A percentile compares a stretch with the other conserved stretches of the same genome.
Evolutionary conservation across 148 eudicot species (phyloP).

Genomic region (Rhododendron griersonianum): DNA sequence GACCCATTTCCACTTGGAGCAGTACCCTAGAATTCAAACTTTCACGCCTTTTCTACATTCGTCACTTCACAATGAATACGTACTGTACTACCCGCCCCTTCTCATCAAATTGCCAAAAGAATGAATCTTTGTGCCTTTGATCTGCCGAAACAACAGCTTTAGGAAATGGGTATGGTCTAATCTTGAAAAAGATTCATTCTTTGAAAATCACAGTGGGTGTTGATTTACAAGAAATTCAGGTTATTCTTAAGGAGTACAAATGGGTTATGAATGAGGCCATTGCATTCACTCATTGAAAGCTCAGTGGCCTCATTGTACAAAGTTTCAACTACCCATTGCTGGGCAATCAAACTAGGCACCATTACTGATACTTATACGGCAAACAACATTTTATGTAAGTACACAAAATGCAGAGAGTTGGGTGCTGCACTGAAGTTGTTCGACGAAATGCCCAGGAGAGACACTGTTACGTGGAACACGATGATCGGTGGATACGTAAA

Average conservation of each 20-base stretch:
- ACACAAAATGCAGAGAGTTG: conserved; percentile 34
- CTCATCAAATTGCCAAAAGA: neutral
- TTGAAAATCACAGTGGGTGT: neutral
- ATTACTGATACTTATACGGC: conserved; percentile 29
- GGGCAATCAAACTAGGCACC: conserved; percentile 39
- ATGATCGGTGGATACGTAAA: conserved; percentile 58
- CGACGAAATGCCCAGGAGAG: conserved; percentile 62
- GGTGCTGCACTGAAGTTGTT: conserved; percentile 52
- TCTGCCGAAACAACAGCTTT: neutral
- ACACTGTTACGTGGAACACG: conserved; percentile 33
- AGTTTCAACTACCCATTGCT: conserved; percentile 36
- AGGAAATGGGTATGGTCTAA: neutral
- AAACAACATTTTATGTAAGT: conserved; percentile 38
- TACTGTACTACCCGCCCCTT: too few relatives aligned
- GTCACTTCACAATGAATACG: neutral
- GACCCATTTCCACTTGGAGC: neutral
- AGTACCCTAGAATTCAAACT: neutral
- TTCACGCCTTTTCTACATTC: neutral
- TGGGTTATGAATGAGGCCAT: conserved; percentile 39
- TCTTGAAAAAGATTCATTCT: neutral
- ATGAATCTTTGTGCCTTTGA: neutral
- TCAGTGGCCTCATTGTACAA: conserved; percentile 16
- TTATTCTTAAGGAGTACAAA: neutral
- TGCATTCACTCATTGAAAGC: conserved; percentile 20
- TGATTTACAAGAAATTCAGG: neutral